Conservation (phyloP, 2,329 filamentous ascomycete species). For the Phialocephala subalpina region DNA sequence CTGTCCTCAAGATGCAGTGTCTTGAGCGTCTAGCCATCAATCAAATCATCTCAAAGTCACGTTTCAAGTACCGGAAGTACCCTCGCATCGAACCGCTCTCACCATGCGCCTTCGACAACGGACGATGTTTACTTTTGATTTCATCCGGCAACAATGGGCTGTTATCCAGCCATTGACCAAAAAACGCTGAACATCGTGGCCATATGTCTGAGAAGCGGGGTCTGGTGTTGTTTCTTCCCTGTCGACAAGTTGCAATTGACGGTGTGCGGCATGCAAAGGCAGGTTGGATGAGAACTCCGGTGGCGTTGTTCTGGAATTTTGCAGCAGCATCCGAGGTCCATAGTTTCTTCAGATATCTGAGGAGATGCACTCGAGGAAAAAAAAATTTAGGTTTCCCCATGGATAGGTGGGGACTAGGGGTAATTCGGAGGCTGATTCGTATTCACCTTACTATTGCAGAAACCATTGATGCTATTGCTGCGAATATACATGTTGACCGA, state of each 20-base stretch:
- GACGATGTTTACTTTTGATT: conserved; percentile 12
- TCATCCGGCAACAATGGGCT: background rate
- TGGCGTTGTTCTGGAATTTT: background rate
- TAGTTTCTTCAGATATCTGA: background rate
- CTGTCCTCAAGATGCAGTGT: background rate
- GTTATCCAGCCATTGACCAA: background rate
- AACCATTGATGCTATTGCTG: background rate
- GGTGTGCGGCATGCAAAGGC: background rate
- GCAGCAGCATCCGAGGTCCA: background rate
- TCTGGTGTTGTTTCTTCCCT: background rate
- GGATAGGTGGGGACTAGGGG: background rate
- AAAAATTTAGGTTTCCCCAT: background rate
- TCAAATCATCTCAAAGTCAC: conserved; percentile 17
- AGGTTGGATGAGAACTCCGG: background rate
- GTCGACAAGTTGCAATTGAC: background rate
- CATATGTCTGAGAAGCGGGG: background rate
- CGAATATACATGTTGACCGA: background rate
- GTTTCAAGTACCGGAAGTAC: conserved; percentile 8
- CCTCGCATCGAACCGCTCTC: conserved; percentile 9
- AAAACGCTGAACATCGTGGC: background rate
- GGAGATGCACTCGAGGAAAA: background rate
- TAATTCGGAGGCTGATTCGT: background rate
- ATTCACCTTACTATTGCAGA: background rate
- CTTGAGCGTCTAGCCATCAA: conserved; percentile 15
- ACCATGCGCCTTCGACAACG: background rate